These are phyloP conservation scores for Rhizoctonia solani DNA, from an alignment of 1,284 basidiomycete species.

Conservation along the genomic window DNA sequence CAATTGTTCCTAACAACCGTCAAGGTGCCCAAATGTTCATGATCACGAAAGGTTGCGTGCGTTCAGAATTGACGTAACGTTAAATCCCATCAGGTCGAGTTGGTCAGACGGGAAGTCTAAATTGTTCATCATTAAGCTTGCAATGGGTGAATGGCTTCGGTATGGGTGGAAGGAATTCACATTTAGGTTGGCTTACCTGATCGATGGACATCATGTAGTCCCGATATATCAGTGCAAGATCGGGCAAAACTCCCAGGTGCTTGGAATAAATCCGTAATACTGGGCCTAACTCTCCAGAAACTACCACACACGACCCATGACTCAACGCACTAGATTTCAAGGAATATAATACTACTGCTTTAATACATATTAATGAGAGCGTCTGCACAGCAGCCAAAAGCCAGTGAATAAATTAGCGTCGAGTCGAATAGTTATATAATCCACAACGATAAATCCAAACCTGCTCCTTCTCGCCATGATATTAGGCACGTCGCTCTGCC, in stretches of 20 bases:
- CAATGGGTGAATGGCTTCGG: neutral
- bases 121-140: neutral
- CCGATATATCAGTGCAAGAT: constrained; percentile 16
- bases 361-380: constrained; percentile 13
- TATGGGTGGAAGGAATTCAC: neutral
- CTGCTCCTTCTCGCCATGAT: too few relatives aligned
- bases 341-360: constrained; percentile 8
- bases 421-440: neutral
- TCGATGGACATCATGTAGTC: neutral
- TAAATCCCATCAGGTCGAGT: too few relatives aligned
- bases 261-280: constrained; percentile 8
- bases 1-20: too few relatives aligned
- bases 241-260: constrained; percentile 10
- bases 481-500: constrained; percentile 10
- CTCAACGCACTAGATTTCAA: constrained; percentile 19
- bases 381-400: constrained; percentile 29
- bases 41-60: too few relatives aligned
- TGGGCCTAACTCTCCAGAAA: neutral
- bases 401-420: constrained; percentile 34
- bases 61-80: too few relatives aligned
- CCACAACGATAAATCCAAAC: neutral
- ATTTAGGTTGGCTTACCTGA: neutral
- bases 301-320: neutral
- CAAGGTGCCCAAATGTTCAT: too few relatives aligned
- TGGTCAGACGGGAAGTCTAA: neutral